These are phyloP conservation scores for Hemileccinum impolitum DNA, from an alignment of 768 basidiomycete species.

Conservation along the genomic window DNA sequence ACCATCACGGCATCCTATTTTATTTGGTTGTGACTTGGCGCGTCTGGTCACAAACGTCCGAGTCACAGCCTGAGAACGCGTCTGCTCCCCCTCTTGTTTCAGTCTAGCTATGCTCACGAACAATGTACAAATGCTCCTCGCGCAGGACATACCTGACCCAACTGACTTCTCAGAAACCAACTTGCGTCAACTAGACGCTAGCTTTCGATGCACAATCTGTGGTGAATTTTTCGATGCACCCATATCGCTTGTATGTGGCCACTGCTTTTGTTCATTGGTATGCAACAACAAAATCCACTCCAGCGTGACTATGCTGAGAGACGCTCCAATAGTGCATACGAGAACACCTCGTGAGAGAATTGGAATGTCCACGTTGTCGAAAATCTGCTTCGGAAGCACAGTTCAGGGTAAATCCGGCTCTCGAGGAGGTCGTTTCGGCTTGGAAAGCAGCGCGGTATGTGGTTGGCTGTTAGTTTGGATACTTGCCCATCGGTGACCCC, in stretches of 20 bases:
- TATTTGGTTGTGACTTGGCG: conserved; percentile 18
- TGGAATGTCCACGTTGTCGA: conserved; percentile 73
- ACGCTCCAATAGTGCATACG: conserved; percentile 60
- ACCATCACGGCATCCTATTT: conserved; percentile 15
- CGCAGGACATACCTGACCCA: conserved; percentile 51
- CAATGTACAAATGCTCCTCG: conserved; percentile 29
- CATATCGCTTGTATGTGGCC: conserved; percentile 71
- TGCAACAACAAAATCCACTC: conserved; percentile 21
- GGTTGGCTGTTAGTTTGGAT: not conserved
- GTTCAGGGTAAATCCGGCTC: conserved; percentile 61
- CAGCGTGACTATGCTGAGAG: conserved; percentile 5
- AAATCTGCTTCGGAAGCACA: conserved; percentile 56
- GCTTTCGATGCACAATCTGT: conserved; percentile 74
- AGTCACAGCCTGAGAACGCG: conserved; percentile 19
- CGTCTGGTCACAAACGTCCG: conserved; percentile 19
- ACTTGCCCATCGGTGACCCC: not conserved
- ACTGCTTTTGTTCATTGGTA: conserved; percentile 79
- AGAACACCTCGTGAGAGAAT: conserved; percentile 49
- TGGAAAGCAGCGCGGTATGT: conserved; percentile 70
- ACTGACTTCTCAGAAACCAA: conserved; percentile 66
- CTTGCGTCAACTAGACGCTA: conserved; percentile 59
- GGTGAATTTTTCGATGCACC: conserved; percentile 71
- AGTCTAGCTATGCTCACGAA: conserved; percentile 24
- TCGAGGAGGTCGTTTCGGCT: conserved; percentile 67
- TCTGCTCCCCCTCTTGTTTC: not conserved